Evolutionary conservation across 345 rosid species (phyloP).

Genomic region (Clarkia xantiana): DNA sequence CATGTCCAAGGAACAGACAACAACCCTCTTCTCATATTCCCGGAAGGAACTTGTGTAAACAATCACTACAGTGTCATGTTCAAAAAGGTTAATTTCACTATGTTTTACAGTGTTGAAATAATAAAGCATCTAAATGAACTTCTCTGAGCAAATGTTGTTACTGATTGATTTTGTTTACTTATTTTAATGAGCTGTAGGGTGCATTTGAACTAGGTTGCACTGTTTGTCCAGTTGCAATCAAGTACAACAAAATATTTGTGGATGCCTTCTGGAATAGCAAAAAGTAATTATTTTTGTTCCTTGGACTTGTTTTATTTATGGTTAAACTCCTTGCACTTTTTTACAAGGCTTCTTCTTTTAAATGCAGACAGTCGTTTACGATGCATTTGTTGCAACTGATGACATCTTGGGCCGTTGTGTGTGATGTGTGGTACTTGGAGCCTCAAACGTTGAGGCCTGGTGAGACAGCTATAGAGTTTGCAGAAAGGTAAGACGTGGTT

Average conservation of each 20-base stretch:
- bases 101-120: background rate
- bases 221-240: constrained; percentile 89
- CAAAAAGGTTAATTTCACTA: constrained; percentile 48
- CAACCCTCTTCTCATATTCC: constrained; percentile 95
- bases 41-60: constrained; percentile 95
- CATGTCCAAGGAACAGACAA: constrained; percentile 78
- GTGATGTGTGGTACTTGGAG: constrained; percentile 97
- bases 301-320: background rate
- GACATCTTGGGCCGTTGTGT: constrained; percentile 99
- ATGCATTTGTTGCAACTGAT: constrained; percentile 89
- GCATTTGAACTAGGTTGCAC: constrained; percentile 96
- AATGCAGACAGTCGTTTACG: constrained; percentile 84
- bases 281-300: constrained; percentile 38
- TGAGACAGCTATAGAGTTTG: constrained; percentile 84
- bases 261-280: constrained; percentile 99
- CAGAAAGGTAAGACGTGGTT: constrained; percentile 53
- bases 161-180: background rate
- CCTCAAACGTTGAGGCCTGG: constrained; percentile 77
- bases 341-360: background rate
- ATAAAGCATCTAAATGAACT: too few relatives aligned
- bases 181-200: constrained; percentile 37
- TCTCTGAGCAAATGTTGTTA: background rate
- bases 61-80: constrained; percentile 95
- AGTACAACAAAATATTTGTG: constrained; percentile 90
- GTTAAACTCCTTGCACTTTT: background rate